Base-by-base conservation (phyloP, 2,329 filamentous ascomycete species). In the Furcasterigmium furcatum region DNA sequence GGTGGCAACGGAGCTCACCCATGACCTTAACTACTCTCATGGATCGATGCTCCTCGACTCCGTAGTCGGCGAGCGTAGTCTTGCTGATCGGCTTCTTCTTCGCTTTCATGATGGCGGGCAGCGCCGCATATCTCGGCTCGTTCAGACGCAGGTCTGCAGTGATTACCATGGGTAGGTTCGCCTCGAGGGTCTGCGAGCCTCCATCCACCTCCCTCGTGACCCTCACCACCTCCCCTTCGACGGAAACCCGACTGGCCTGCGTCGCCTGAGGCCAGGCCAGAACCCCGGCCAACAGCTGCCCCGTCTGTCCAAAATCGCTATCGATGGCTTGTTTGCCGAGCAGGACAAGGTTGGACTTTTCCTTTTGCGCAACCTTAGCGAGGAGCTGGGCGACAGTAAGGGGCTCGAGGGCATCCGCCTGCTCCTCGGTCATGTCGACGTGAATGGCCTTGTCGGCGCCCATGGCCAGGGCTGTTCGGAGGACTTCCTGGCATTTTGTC, bases 41-140 rank as follows among this genome's bases (percentile, higher is more conserved):
- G 58, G 91, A 79, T 69, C 79, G 84, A 65, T 79, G 77, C 43
- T 80, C 80, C 58, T 91, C 84, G 36, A 96, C 70, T 2, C 88
- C 89, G 66, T 88, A 87, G 62, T 99, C 94, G 46, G 74, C 79
- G 64, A 96, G 66, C 54, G 80, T 89, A 79, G 89, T 87, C 86
- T 96, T 97, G 60, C 94, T 90, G 58, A 99, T 63, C 62, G 88
- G 88, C 87, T 99, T 99, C 88, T 97, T 99, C 87, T 99, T 99
- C 44, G 94, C 94, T 85, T 97, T 99, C 94, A 99, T 99, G 55
- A 99, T 97, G 65, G 97, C 97, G 42, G 91, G 92, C 80, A 99
- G 68, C 68, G 84, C 96, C 18, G 92, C 94, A 67, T 96, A 99
- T 53, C 94, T 77, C 48, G 94, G 94, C 80, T 95, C 90, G 63